Base-by-base conservation (phyloP, 306 rosid species). In the Alnus glutinosa region DNA sequence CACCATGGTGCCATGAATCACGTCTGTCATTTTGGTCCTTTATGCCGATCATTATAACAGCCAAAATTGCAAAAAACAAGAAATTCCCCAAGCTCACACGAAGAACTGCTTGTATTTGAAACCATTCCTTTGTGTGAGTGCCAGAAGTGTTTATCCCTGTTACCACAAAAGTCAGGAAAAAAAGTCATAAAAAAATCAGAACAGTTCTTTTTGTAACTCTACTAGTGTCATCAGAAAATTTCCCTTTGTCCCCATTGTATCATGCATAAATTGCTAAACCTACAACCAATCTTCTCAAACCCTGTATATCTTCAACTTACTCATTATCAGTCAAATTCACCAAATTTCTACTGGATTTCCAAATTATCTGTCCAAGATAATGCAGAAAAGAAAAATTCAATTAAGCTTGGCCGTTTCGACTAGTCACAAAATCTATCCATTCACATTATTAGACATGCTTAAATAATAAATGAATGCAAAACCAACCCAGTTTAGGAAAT, bases 1-100 rank as follows among this genome's bases (percentile, higher is more conserved):
- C 96, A 76, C 96, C 97, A 83, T 95, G 99, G 71, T 95, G 99
- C 98, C 97, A 91, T 15, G 96, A 83, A 89, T 93, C 99, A 77
- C 99, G 98, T 57, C 80, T 86, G 83, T 95, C 99, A 83, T 89
- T 93, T 84, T 85, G 97, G 85, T 95, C 97, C 81, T 91, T 93
- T 59, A 95, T 91, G 16, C 99, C 98, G 71, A 95, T 95, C 99
- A 95, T 95, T 82, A 95, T 83, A 61, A 95, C 93, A 14, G 97
- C 91, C 54, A 95, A 72, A 67, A 90, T 69, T 32, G 85, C 84
- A 78, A 93, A 95, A 87, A 93, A 95, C 86, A 93, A 79, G 91
- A 85, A 93, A 88, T 89, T 95, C 77, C 97, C 99, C 85, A 95
- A 73, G 87, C 99, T 90, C 86, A 92, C 98, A 16, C 98, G 98